Evolutionary conservation across 2,329 filamentous ascomycete genomes (phyloP), one percentile per base, ranked within the genome.

Genomic region (Penicillium sp.): DNA sequence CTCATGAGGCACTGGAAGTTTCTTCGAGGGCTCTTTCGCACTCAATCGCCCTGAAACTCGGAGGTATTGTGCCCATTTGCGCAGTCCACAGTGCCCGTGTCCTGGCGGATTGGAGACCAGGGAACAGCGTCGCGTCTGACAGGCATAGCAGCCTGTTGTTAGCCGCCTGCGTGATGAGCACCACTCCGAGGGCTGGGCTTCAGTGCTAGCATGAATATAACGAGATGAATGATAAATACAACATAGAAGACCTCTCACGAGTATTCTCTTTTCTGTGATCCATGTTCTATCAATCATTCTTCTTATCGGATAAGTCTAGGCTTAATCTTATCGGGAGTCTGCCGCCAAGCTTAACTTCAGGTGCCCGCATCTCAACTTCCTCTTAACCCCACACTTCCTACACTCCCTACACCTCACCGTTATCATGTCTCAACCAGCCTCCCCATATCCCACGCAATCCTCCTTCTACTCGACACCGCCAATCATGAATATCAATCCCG

Each of bases 401-500:
- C 44, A 42, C 40, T 17, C 26, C 51, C 22, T n/a, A 35, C 45
- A 33, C 28, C 24, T 26, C 28, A 55, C 22, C 45, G 38, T 26
- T 53, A 63, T 15, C 59, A 74, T 74, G 72, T 72, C 72, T 60
- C 68, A 70, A 62, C 56, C 67, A 56, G 62, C 66, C 3, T 67
- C 67, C 1, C 64, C 72, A 15, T 72, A 72, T 45, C 68, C 72
- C 3, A 61, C 69, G 3, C 70, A 69, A 19, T 64, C 69, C 2
- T 66, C 67, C 8, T 71, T 71, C 33, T 69, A 72, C 45, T 69
- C 69, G 19, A 61, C 65, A 19, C 59, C 65, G 12, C 40, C 68
- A 40, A 58, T 63, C 15, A 65, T 70, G 56, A 73, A 72, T 51
- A 78, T 82, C 63, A 83, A 84, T 61, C 77, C 83, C 5, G 81